Base-by-base conservation (phyloP, 2,329 filamentous ascomycete genomes). In the Trichoderma arundinaceum region DNA sequence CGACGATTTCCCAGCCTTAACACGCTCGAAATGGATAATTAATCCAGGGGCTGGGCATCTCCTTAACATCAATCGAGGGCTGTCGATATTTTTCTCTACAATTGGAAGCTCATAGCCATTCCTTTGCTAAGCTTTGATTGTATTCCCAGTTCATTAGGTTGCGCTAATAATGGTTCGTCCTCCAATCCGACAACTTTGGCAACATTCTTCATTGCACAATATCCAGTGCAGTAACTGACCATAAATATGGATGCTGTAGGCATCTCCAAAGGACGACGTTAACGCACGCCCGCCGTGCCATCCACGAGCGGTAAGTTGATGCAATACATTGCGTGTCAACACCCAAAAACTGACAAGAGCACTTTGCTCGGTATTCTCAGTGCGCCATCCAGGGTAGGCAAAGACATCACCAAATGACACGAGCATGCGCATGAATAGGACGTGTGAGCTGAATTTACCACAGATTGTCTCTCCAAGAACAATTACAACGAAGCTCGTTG, bases 401-500 rank as follows among this genome's bases (percentile, higher is more conserved):
- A 28, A 28, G n/a, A 15, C n/a, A 19, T 8, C 7, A 33, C 15
- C 6, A 56, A 17, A 28, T 10, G 54, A 15, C 38, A 4, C 10
- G 3, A 38, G 35, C 48, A 32, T 33, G 22, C 22, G 10, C 19
- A 38, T 28, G 17, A 33, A 46, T 3, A 54, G 32, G 19, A 39
- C 49, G n/a, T 8, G 6, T 33, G 6, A 38, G 60, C 60, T 63
- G 49, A 63, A 19, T 54, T 38, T 12, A 28, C 10, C n/a, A n/a
- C 35, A 96, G 92, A 89, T 71, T 99, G 95, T 74, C 82, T 99
- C 68, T 87, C 86, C 53, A 94, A 89, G 78, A 94, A 94, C 77
- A 88, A 88, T 62, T 98, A 91, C 81, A 87, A 96, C 67, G 93
- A 98, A 78, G 87, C 87, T 49, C 96, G 89, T 74, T 99, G 95